A percentile compares a stretch with the other conserved stretches of the same genome.
These are phyloP conservation scores for Pelargonium fulgidum DNA, from an alignment of 441 rosid species.

Conservation along the genomic window DNA sequence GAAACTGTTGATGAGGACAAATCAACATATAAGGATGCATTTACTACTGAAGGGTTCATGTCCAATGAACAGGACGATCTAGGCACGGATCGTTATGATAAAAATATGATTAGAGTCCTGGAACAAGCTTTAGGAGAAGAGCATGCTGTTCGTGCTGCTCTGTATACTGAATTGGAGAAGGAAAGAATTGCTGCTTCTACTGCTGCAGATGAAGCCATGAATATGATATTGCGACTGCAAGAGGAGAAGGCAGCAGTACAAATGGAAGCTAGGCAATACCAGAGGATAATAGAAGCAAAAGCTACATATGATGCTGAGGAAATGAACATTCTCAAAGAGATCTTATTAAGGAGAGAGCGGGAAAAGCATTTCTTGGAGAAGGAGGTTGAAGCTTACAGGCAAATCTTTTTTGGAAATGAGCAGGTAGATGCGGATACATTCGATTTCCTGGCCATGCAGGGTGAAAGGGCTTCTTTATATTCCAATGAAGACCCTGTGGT, in stretches of 20 bases:
- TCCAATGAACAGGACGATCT: constrained; percentile 20
- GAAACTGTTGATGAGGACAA: constrained; percentile 27
- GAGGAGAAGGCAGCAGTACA: constrained; percentile 47
- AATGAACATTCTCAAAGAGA: constrained; percentile 76
- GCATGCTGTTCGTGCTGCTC: constrained; percentile 31
- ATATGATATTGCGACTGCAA: constrained; percentile 62
- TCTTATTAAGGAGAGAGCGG: constrained; percentile 63
- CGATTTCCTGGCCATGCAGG: constrained; percentile 23
- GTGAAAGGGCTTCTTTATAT: constrained; percentile 20
- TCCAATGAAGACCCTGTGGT: constrained; percentile 28
- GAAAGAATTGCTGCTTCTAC: constrained; percentile 73
- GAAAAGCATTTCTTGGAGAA: constrained; percentile 73
- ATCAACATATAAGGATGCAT: constrained; percentile 20
- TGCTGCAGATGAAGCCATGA: constrained; percentile 74
- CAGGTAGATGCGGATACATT: constrained; percentile 30
- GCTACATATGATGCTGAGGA: constrained; percentile 68
- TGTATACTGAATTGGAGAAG: constrained; percentile 59
- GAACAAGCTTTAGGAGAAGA: constrained; percentile 44
- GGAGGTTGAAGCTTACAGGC: constrained; percentile 60
- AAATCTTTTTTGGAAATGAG: constrained; percentile 40
- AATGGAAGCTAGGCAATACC: constrained; percentile 76
- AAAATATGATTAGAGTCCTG: constrained; percentile 29
- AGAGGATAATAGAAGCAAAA: constrained; percentile 72
- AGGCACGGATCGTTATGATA: constrained; percentile 23
- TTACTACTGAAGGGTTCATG: constrained; percentile 27